Evolutionary conservation across 768 basidiomycete species (phyloP), one percentile per base, ranked within the genome.

Genomic region (Neoboletus magnificus): DNA sequence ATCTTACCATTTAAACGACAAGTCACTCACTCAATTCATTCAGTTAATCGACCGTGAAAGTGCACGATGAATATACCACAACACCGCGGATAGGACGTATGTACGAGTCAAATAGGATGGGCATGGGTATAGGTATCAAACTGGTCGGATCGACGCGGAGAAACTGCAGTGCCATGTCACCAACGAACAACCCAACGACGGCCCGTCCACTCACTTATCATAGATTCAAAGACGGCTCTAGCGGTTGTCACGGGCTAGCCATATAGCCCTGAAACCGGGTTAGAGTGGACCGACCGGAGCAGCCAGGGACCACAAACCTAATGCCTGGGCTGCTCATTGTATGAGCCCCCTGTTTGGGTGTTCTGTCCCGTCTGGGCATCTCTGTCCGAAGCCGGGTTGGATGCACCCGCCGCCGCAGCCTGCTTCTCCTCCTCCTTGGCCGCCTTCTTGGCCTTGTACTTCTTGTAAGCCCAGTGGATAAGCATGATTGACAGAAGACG

Each of bases 371-470:
- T 1, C 2, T 25, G 16, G 2, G 43, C 33, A n/a, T 30, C 27
- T 30, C 36, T 30, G 6, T 50, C 41, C 0, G 40, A 5, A 18
- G 33, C 12, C 0, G 57, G 30, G n/a, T 39, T 30, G 36, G 49
- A 32, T 9, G 54, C 55, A 41, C 5, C 53, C 15, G 2, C 37
- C 5, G 56, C 35, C 1, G 55, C 55, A 3, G 45, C 49, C 11
- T 18, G 51, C 47, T 58, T 58, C 48, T 59, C 35, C 42, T 60
- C 58, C 43, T 60, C 58, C 52, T 60, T 62, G 46, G 54, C 59
- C 25, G 52, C 51, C 45, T 59, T 66, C 41, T 58, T 67, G 18
- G 52, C 56, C 48, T 66, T 66, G 64, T 70, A 68, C 58, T 66
- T 68, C 29, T 68, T 60, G 48, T 59, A 68, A 27, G 37, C 58